Conservation (phyloP, 2,329 filamentous ascomycete species). For the Phialemonium atrogriseum region DNA sequence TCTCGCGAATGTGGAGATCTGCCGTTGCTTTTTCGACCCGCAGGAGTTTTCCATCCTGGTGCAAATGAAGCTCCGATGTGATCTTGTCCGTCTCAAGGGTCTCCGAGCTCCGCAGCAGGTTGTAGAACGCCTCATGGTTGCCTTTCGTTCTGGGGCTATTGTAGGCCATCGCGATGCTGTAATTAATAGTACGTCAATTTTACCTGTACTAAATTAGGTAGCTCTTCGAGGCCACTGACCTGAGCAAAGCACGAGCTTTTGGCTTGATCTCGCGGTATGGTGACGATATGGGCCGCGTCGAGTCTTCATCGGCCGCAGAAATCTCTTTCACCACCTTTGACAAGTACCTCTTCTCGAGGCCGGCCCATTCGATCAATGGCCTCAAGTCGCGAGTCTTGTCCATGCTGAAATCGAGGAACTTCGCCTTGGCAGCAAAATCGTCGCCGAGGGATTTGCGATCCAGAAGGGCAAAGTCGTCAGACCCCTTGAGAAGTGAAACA, state of each 20-base stretch:
- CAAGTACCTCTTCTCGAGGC: slow-evolving; percentile 21
- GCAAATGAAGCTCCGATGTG: slow-evolving; percentile 16
- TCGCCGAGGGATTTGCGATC: slow-evolving; percentile 21
- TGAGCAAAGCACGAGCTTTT: slow-evolving; percentile 21
- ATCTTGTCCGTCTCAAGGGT: slow-evolving; percentile 23
- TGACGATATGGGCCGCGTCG: slow-evolving; percentile 12
- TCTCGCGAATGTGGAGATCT: slow-evolving; percentile 22
- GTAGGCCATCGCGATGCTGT: slow-evolving; percentile 19
- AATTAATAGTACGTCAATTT: not conserved
- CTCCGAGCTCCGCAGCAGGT: slow-evolving; percentile 11
- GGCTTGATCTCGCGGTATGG: slow-evolving; percentile 16
- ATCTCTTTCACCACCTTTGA: slow-evolving; percentile 24
- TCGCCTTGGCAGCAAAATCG: slow-evolving; percentile 19
- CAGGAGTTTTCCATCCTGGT: slow-evolving; percentile 15
- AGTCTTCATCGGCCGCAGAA: slow-evolving; percentile 15
- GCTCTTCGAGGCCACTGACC: slow-evolving; percentile 18
- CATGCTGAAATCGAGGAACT: slow-evolving; percentile 25
- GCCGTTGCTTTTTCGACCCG: slow-evolving; percentile 11
- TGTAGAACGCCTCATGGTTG: slow-evolving; percentile 14
- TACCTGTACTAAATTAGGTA: not conserved
- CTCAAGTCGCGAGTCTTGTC: slow-evolving; percentile 21
- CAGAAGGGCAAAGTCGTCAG: slow-evolving; percentile 21
- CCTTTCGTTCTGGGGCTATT: slow-evolving; percentile 13
- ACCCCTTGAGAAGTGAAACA: slow-evolving; percentile 6
- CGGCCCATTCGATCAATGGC: slow-evolving; percentile 24